Percentiles rank a stretch among this genome's conserved stretches.
Conservation (phyloP, 495 filamentous ascomycete genomes). For the Stereocaulon alpinum region DNA sequence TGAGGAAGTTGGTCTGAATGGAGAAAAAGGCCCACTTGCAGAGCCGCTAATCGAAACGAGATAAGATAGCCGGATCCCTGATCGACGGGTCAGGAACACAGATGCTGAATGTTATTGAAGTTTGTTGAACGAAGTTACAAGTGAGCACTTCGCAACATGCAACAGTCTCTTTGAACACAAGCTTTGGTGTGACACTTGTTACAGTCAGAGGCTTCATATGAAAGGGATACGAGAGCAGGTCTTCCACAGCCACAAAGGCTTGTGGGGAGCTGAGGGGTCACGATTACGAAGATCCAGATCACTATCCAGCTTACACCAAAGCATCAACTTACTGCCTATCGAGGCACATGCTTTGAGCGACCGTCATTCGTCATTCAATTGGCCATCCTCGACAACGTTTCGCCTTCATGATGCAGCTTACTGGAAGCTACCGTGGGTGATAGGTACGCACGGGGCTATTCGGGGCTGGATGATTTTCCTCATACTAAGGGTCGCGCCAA, state of each 20-base stretch:
- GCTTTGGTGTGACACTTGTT: background rate
- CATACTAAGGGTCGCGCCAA: background rate
- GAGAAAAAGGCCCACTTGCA: background rate
- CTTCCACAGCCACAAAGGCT: background rate
- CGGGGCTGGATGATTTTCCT: background rate
- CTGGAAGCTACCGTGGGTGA: background rate
- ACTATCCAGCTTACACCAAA: background rate
- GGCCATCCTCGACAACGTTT: background rate
- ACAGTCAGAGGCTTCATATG: background rate
- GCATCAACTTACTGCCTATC: background rate
- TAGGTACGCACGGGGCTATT: background rate
- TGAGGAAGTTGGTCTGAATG: background rate
- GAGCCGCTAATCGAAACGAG: background rate
- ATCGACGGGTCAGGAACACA: background rate
- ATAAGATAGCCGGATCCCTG: background rate
- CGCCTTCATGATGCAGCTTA: background rate
- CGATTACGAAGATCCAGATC: background rate
- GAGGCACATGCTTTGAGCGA: background rate
- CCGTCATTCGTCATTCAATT: background rate
- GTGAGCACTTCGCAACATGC: too few species aligned
- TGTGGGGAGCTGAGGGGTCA: background rate
- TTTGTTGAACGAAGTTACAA: too few species aligned
- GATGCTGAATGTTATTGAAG: too few species aligned
- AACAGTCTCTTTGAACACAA: background rate
- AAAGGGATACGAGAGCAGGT: background rate